Evolutionary conservation across 768 basidiomycete genomes (phyloP), one percentile per base, ranked within the genome.

Genomic region (Lentinula detonsa): DNA sequence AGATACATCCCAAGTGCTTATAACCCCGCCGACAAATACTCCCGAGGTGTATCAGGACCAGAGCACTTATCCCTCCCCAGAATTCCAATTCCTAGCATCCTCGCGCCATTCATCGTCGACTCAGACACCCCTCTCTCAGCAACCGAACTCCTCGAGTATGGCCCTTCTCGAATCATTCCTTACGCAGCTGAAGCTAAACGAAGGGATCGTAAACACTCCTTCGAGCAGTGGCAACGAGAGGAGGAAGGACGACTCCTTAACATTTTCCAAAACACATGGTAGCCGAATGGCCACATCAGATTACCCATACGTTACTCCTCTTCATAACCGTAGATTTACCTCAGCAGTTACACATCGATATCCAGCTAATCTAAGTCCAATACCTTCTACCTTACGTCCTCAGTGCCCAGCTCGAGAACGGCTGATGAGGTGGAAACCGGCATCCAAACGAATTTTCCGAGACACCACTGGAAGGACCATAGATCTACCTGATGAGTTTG

Each of bases 11-110:
- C 37, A 1, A 61, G 57, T 6, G n/a, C 23, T 1, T 1, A 42
- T 23, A 71, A 71, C 48, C 70, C 69, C 13, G 66, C 70, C 8
- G 68, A 71, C 35, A 11, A 8, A 0, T 66, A 62, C 0, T 70
- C 66, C 0, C 42, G 67, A 11, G 70, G 70, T 0, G 35, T 37
- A n/a, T 66, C 61, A 33, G 23, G 40, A 0, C 31, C 64, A 0
- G 0, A 1, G 0, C 18, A 40, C 31, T 60, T 61, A 23, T 57
- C 63, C 16, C 60, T 68, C n/a, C 67, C 67, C 7, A 49, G 31
- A 8, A 60, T 67, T 35, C 37, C 55, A 31, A 63, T 66, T 18
- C 62, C 63, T 1, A 31, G 13, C 3, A 45, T 60, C 3, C 60
- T 68, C 43, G 0, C 4, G 4, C 16, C 34, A 18, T 37, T 60